These are phyloP conservation scores for Porogramme epimiltina DNA, from an alignment of 1,284 basidiomycete species.

Conservation along the genomic window DNA sequence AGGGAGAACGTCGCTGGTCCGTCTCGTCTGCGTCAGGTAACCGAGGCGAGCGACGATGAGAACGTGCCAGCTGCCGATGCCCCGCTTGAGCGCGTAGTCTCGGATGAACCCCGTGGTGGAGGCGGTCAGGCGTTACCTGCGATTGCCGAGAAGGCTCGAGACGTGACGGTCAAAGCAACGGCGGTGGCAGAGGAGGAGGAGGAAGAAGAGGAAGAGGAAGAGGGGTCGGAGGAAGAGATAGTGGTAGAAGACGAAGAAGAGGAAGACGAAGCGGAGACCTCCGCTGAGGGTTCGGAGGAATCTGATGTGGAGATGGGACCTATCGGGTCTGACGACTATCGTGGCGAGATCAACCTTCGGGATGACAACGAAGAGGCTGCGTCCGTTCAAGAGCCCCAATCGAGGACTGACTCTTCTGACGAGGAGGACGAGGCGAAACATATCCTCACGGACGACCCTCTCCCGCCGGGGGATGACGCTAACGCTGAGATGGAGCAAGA, in stretches of 20 bases:
- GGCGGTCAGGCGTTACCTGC: not conserved
- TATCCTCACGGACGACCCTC: not conserved
- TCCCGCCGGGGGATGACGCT: too few species aligned
- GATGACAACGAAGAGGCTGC: not conserved
- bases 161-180: not conserved
- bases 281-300: not conserved
- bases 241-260: not conserved
- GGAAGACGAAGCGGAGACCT: not conserved
- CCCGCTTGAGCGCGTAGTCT: not conserved
- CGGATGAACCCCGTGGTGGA: not conserved
- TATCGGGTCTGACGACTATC: slow-evolving; percentile 14
- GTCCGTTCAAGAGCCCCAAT: not conserved
- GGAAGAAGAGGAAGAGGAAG: not conserved
- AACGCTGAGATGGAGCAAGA: too few species aligned
- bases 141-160: slow-evolving; percentile 1
- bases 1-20: not conserved
- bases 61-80: not conserved
- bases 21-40: not conserved
- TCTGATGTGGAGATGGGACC: not conserved
- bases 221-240: not conserved
- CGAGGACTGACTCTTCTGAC: not conserved
- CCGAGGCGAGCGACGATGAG: too few species aligned
- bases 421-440: slow-evolving; percentile 3
- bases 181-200: slow-evolving; percentile 1
- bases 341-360: slow-evolving; percentile 12